Conservation (phyloP, 768 basidiomycete genomes). For the Panellus pusillus region DNA sequence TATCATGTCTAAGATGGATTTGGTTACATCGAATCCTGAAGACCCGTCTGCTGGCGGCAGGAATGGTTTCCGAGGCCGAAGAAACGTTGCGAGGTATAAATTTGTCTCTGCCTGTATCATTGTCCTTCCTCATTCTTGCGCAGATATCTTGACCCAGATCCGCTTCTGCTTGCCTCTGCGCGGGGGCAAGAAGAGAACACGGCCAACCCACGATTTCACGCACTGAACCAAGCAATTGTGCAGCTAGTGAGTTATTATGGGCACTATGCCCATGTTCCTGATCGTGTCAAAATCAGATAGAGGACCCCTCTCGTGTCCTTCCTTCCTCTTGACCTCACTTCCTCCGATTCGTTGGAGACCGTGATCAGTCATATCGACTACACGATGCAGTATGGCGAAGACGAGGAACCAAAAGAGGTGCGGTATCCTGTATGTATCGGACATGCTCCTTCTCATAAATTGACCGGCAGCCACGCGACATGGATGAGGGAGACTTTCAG, state of each 20-base stretch:
- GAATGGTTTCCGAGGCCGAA: slow-evolving; percentile 70
- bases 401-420: slow-evolving; percentile 96
- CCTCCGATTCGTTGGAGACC: slow-evolving; percentile 84
- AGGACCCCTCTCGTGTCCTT: slow-evolving; percentile 98
- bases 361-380: slow-evolving; percentile 97
- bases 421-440: slow-evolving; percentile 14
- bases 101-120: not conserved
- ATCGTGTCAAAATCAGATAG: slow-evolving; percentile 61
- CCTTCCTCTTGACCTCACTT: slow-evolving; percentile 88
- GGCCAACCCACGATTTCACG: slow-evolving; percentile 82
- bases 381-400: slow-evolving; percentile 98
- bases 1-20: slow-evolving; percentile 99
- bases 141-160: slow-evolving; percentile 95
- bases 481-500: slow-evolving; percentile 91
- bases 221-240: slow-evolving; percentile 92
- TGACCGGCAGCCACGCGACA: slow-evolving; percentile 72
- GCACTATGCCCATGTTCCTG: slow-evolving; percentile 5
- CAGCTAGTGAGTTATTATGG: slow-evolving; percentile 67
- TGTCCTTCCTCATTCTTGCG: not conserved
- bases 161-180: slow-evolving; percentile 72
- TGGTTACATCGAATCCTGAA: slow-evolving; percentile 70
- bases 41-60: slow-evolving; percentile 60
- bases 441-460: not conserved
- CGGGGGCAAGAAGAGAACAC: slow-evolving; percentile 56
- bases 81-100: slow-evolving; percentile 80